These are phyloP conservation scores for Alternaria tenuissima DNA, from an alignment of 2,329 filamentous ascomycete genomes.

Conservation along the genomic window DNA sequence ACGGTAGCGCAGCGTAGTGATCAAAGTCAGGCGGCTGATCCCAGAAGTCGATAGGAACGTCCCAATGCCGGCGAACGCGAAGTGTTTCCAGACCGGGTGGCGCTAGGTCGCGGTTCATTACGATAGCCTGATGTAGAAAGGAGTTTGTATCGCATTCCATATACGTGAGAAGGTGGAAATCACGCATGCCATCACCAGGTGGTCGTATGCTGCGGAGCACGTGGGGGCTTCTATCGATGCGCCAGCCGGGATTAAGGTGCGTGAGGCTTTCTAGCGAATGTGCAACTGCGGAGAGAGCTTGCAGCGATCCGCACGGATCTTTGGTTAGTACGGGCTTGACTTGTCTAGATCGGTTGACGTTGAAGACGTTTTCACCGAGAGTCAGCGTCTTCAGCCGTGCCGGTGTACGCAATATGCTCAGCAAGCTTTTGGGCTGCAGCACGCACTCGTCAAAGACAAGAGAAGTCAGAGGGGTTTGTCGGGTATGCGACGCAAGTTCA, in stretches of 20 bases:
- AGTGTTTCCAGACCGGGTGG: constrained; percentile 43
- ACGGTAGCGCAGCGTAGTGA: constrained; percentile 35
- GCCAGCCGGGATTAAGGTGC: constrained; percentile 39
- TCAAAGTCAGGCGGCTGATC: constrained; percentile 37
- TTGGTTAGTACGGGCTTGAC: constrained; percentile 27
- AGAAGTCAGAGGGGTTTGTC: constrained; percentile 39
- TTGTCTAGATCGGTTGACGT: constrained; percentile 24
- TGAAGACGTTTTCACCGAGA: constrained; percentile 47
- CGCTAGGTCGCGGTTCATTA: constrained; percentile 36
- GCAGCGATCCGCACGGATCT: constrained; percentile 25
- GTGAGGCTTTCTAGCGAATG: constrained; percentile 43
- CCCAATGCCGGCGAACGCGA: constrained; percentile 35
- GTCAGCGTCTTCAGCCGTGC: constrained; percentile 41
- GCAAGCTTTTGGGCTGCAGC: constrained; percentile 33
- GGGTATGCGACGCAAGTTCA: constrained; percentile 27
- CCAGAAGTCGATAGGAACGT: constrained; percentile 34
- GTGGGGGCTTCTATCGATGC: constrained; percentile 19
- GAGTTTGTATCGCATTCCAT: constrained; percentile 43
- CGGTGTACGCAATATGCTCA: constrained; percentile 39
- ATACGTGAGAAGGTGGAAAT: constrained; percentile 40
- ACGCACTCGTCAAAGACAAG: constrained; percentile 50
- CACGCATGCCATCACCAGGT: constrained; percentile 39
- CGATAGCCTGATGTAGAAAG: constrained; percentile 39
- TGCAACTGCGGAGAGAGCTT: constrained; percentile 38
- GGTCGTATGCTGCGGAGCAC: constrained; percentile 25